Evolutionary conservation across 2,329 filamentous ascomycete genomes (phyloP).

Genomic region (Hypocreales sp.): DNA sequence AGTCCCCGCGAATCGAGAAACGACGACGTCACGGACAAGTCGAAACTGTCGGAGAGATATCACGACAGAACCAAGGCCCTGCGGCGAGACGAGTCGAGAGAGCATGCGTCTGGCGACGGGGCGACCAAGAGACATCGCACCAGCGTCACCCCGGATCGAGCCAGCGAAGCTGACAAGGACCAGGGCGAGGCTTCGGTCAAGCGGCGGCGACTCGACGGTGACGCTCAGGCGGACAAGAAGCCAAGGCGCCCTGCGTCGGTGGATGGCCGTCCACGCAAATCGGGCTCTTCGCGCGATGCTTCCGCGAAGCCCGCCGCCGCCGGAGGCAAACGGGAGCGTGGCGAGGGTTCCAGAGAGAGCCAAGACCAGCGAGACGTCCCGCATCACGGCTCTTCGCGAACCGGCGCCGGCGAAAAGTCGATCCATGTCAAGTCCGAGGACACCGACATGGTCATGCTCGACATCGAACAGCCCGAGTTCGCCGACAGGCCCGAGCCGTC

Average conservation of each 20-base stretch:
- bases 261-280: slow-evolving; percentile 29
- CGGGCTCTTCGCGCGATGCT: slow-evolving; percentile 23
- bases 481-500: slow-evolving; percentile 13
- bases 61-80: slow-evolving; percentile 45
- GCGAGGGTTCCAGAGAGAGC: slow-evolving; percentile 22
- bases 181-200: slow-evolving; percentile 35
- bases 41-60: slow-evolving; percentile 35
- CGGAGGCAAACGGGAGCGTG: slow-evolving; percentile 20
- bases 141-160: slow-evolving; percentile 41
- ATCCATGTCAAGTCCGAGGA: slow-evolving; percentile 45
- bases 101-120: slow-evolving; percentile 34
- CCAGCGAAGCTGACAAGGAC: slow-evolving; percentile 37
- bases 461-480: slow-evolving; percentile 20
- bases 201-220: slow-evolving; percentile 39
- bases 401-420: slow-evolving; percentile 25
- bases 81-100: slow-evolving; percentile 45
- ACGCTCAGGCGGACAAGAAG: slow-evolving; percentile 30
- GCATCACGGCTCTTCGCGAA: slow-evolving; percentile 25
- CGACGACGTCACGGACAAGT: slow-evolving; percentile 34
- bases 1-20: slow-evolving; percentile 34
- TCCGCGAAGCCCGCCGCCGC: slow-evolving; percentile 18
- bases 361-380: slow-evolving; percentile 21
- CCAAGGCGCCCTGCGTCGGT: slow-evolving; percentile 25
- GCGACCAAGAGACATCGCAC: slow-evolving; percentile 41
- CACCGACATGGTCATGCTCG: slow-evolving; percentile 38